Evolutionary conservation across 2,329 filamentous ascomycete genomes (phyloP), one percentile per base, ranked within the genome.

Genomic region (Penicillium brasilianum): DNA sequence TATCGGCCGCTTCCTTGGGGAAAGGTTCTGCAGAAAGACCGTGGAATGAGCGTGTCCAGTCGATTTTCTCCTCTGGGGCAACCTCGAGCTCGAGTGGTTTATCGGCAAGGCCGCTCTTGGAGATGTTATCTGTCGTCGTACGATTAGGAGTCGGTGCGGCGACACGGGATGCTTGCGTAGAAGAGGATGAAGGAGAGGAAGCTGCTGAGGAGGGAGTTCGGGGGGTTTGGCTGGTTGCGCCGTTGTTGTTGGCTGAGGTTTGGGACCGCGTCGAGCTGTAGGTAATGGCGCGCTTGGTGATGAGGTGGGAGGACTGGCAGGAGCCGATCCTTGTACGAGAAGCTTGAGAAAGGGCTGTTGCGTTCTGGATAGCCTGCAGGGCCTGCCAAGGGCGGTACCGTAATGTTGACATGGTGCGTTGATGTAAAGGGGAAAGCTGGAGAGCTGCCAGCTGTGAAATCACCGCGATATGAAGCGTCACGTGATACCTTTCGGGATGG

Each of bases 21-120:
- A 97, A 96, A 0, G 92, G 85, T 36, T 82, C 81, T 0, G 84
- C 83, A 37, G 88, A 90, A 18, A 97, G 85, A 13, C 92, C 91
- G 76, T 94, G 88, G 81, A 89, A 97, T 14, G 91, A 96, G 52
- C 85, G 87, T 20, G 89, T 87, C 93, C 93, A 97, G 83, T 96
- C 90, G 57, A 90, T 85, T 49, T 85, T 84, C 3, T 77, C 77
- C 44, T 73, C 73, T 13, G 61, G 58, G 8, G 64, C 64, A 32
- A 55, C 49, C 7, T 73, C 66, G 30, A 75, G 69, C 55, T 76
- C 72, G 25, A 74, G 68, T 6, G 77, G 74, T 41, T 72, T 70
- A 64, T 78, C 75, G 10, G 65, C 61, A 22, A 78, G 71, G 2
- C 77, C 77, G 51, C 72, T 77, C 62, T 78, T 75, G 59, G 72